Percentiles rank a stretch among this genome's conserved stretches.
phyloP scores from a whole-genome alignment of 169 alveolate species.

The Eimeria maxima region DNA sequence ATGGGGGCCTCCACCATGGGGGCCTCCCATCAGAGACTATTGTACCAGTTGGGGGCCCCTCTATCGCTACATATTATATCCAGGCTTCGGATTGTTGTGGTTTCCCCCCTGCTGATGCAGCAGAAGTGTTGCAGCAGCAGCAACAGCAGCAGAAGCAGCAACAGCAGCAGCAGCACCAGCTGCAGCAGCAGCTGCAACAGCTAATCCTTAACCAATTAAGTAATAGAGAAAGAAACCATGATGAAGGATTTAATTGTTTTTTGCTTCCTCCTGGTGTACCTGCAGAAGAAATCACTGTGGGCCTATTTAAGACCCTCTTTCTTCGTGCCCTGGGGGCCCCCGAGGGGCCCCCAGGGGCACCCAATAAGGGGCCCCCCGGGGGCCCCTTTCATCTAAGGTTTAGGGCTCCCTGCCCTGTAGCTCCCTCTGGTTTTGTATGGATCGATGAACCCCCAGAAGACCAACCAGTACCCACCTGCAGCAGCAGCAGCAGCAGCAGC shows the following conservation, averaged over 20 bases:
- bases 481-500: not conserved
- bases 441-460: slow-evolving; percentile 5
- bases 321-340: slow-evolving; percentile 1
- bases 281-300: slow-evolving; percentile 1
- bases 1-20: not conserved
- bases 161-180: not conserved
- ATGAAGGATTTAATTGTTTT: slow-evolving; percentile 5
- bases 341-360: not conserved
- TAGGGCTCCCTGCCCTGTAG: not conserved
- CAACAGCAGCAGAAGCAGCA: not conserved
- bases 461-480: not conserved
- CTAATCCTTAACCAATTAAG: not conserved
- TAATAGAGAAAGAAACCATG: not conserved
- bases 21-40: no score
- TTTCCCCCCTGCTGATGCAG: not conserved
- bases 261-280: not conserved
- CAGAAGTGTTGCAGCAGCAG: not conserved
- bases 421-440: slow-evolving; percentile 41
- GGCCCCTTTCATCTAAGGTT: not conserved
- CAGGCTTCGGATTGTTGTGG: not conserved
- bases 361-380: not conserved
- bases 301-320: slow-evolving; percentile 3
- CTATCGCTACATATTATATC: slow-evolving; percentile 10
- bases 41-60: not conserved
- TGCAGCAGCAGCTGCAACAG: not conserved